Percentiles rank a stretch among this genome's conserved stretches.
Conservation (phyloP, 768 basidiomycete species). For the Kwoniella sp. region DNA sequence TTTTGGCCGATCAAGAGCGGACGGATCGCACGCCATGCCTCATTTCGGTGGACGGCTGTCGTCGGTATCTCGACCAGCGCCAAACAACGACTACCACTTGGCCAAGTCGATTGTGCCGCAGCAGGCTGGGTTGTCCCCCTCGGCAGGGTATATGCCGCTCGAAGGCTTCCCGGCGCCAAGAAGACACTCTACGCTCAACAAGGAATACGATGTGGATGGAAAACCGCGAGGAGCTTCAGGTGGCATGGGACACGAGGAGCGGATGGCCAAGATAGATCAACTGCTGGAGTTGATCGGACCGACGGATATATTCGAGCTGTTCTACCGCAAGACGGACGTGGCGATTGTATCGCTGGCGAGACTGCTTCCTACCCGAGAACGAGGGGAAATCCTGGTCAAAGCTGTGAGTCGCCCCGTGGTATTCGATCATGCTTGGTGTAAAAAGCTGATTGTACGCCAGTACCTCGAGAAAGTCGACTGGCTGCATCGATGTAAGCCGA, state of each 20-base stretch:
- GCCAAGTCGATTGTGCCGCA: slow-evolving; percentile 15
- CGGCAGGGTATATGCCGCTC: neutral
- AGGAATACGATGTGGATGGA: neutral
- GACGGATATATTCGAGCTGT: slow-evolving; percentile 43
- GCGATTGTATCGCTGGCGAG: slow-evolving; percentile 39
- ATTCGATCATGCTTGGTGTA: no score
- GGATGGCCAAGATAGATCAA: slow-evolving; percentile 27
- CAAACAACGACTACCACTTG: slow-evolving; percentile 42
- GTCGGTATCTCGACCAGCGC: slow-evolving; percentile 14
- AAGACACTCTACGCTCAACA: neutral
- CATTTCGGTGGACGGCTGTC: slow-evolving; percentile 30
- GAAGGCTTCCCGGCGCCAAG: neutral
- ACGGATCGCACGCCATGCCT: slow-evolving; percentile 30
- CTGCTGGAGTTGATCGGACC: slow-evolving; percentile 43
- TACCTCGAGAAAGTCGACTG: slow-evolving; percentile 49
- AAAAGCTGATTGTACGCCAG: slow-evolving; percentile 6
- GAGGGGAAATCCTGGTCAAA: slow-evolving; percentile 44
- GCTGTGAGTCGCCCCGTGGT: no score
- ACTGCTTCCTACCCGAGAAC: slow-evolving; percentile 38
- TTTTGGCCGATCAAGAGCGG: slow-evolving; percentile 41
- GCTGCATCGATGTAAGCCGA: slow-evolving; percentile 46
- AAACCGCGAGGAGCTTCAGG: neutral
- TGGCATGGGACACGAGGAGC: slow-evolving; percentile 21
- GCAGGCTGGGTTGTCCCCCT: neutral
- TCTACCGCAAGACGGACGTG: slow-evolving; percentile 45